phyloP scores from a whole-genome alignment of 139 green algal genomes.

The Chlorella sp. region DNA sequence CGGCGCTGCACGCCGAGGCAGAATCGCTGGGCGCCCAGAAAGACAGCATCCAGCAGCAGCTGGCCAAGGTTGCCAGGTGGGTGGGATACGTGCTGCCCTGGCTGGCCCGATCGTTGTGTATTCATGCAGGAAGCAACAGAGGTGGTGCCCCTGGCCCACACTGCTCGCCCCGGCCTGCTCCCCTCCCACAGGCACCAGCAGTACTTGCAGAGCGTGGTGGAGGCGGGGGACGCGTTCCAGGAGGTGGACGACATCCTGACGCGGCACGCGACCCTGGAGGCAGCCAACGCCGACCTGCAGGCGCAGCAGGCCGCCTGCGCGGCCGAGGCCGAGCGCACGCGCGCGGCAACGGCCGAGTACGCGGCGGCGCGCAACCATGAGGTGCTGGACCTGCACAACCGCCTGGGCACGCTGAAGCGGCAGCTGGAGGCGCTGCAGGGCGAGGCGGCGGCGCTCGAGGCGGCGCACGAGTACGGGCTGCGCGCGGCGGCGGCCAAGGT shows the following conservation, averaged over 20 bases:
- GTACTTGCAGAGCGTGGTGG: constrained; percentile 86
- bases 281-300: constrained; percentile 82
- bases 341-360: constrained; percentile 36
- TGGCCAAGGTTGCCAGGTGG: constrained; percentile 75
- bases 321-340: constrained; percentile 51
- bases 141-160: background rate
- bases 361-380: constrained; percentile 77
- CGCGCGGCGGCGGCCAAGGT: constrained; percentile 70
- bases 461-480: constrained; percentile 71
- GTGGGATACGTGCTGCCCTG: background rate
- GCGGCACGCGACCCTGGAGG: constrained; percentile 79
- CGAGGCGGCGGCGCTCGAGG: constrained; percentile 64
- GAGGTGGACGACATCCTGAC: constrained; percentile 85
- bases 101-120: background rate
- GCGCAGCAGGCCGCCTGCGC: constrained; percentile 56
- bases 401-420: constrained; percentile 77
- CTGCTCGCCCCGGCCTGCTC: background rate
- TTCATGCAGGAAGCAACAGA: background rate
- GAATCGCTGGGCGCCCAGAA: constrained; percentile 72
- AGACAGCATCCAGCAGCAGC: constrained; percentile 63
- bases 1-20: constrained; percentile 66
- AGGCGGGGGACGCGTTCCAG: constrained; percentile 84
- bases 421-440: constrained; percentile 73
- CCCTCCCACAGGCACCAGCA: constrained; percentile 69
- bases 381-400: constrained; percentile 87